phyloP scores from a whole-genome alignment of 1,139 yeast genomes.

The Pneumocystis murina region DNA sequence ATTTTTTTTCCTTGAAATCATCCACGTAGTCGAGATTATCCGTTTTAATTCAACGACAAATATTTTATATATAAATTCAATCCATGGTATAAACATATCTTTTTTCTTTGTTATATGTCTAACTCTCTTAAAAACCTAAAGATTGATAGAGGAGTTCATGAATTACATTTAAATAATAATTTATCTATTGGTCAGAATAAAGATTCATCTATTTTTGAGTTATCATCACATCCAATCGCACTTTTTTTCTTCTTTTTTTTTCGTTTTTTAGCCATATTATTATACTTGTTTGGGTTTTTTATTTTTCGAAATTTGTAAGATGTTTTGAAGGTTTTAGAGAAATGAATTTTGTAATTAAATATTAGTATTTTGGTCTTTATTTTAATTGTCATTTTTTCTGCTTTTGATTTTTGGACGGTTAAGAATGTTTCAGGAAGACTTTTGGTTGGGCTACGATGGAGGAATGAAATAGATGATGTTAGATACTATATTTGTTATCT shows the following conservation, averaged over 20 bases:
- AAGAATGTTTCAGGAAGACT: constrained; percentile 83
- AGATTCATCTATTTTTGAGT: constrained; percentile 12
- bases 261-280: constrained; percentile 44
- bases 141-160: background rate
- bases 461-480: constrained; percentile 33
- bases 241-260: constrained; percentile 48
- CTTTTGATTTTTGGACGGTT: constrained; percentile 88
- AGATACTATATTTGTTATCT: constrained; percentile 8
- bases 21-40: no score
- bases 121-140: background rate
- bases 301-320: constrained; percentile 44
- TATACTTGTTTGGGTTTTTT: constrained; percentile 56
- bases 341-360: background rate
- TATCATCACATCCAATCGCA: constrained; percentile 73
- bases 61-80: no score
- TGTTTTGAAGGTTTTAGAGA: background rate
- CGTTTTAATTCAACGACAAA: no score
- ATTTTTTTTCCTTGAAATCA: background rate
- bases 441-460: constrained; percentile 82
- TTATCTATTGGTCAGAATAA: background rate
- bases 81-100: background rate
- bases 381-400: constrained; percentile 51
- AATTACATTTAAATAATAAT: background rate
- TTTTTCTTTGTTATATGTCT: background rate
- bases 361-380: constrained; percentile 57